Percentiles rank a stretch among this genome's conserved stretches.
These are phyloP conservation scores for Candida endomychidarum DNA, from an alignment of 805 yeast genomes.

Conservation along the genomic window DNA sequence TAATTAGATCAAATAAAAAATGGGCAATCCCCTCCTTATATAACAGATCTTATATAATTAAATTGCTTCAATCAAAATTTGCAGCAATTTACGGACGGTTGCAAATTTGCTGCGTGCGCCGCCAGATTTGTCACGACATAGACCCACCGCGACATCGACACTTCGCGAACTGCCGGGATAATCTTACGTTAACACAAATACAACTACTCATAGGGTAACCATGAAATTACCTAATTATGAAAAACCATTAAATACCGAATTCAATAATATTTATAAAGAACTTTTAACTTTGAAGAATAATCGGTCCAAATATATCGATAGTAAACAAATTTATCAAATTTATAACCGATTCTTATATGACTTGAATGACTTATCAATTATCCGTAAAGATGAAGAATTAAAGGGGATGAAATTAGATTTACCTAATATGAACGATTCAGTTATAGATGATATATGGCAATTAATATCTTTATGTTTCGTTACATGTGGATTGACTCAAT, in stretches of 20 bases:
- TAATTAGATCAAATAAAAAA: too few species aligned
- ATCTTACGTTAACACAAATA: slow-evolving; percentile 1
- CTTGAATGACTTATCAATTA: slow-evolving; percentile 52
- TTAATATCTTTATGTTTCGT: slow-evolving; percentile 80
- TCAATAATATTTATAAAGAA: slow-evolving; percentile 26
- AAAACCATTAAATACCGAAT: slow-evolving; percentile 29
- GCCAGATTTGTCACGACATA: neutral
- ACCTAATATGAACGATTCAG: slow-evolving; percentile 63
- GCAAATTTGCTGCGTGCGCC: slow-evolving; percentile 4
- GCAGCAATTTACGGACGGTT: slow-evolving; percentile 5
- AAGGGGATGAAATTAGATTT: slow-evolving; percentile 34
- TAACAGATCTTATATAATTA: slow-evolving; percentile 1
- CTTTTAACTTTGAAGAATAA: slow-evolving; percentile 53
- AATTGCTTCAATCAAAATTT: slow-evolving; percentile 3
- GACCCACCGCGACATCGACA: neutral
- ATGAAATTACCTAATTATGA: slow-evolving; percentile 36
- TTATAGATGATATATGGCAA: slow-evolving; percentile 88
- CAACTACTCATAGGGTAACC: neutral
- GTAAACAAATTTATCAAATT: slow-evolving; percentile 61
- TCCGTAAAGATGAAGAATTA: slow-evolving; percentile 50
- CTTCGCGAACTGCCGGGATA: neutral
- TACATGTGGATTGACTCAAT: slow-evolving; percentile 85
- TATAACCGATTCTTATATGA: slow-evolving; percentile 58
- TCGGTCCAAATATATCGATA: slow-evolving; percentile 61
- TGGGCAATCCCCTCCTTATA: neutral